Evolutionary conservation across 371 early-diverging fungal species (phyloP), one percentile per base, ranked within the genome.

Genomic region (Thermomucor indicae-seudaticae): DNA sequence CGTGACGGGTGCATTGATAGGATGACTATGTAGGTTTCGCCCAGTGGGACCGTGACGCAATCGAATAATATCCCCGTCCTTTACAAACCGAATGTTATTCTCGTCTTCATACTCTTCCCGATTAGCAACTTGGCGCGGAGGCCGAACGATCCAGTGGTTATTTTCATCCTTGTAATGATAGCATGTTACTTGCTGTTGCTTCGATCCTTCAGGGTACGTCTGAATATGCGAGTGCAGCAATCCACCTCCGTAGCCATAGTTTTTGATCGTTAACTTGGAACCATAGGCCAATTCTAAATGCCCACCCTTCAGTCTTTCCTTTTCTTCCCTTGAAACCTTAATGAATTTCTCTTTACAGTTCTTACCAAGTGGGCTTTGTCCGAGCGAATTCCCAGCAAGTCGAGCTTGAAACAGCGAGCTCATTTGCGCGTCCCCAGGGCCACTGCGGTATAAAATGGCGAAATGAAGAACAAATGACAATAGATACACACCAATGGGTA

Each of bases 341-440:
- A n/a, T n/a, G n/a, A n/a, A n/a, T 35, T 34, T 30, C 31, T 8
- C 16, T 19, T 16, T 16, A n/a, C 10, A 19, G 22, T 44, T 24
- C 71, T 35, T 76, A 89, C 93, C 81, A 20, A 95, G 73, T 11
- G 97, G 97, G 59, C 91, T 92, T 35, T 79, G 58, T 25, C 68
- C 60, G 43, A 98, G 84, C 24, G 78, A 74, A 67, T 82, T 97
- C 12, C 97, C 97, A 28, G 76, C 57, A n/a, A 99, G 76, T 4
- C 84, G 79, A 2, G 97, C 91, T 64, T 99, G 99, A 76, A 99
- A 99, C 14, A 97, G 69, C 6, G 96, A 95, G 64, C 94, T 92
- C 99, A 99, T 99, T 51, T 93, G 93, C 7, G 94, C 93, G 72
- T 99, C 99, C 16, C 99, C 99, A 8, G 90, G 70, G 1, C 99